Base-by-base conservation (phyloP, 2,329 filamentous ascomycete species). In the Sporothrix globosa region DNA sequence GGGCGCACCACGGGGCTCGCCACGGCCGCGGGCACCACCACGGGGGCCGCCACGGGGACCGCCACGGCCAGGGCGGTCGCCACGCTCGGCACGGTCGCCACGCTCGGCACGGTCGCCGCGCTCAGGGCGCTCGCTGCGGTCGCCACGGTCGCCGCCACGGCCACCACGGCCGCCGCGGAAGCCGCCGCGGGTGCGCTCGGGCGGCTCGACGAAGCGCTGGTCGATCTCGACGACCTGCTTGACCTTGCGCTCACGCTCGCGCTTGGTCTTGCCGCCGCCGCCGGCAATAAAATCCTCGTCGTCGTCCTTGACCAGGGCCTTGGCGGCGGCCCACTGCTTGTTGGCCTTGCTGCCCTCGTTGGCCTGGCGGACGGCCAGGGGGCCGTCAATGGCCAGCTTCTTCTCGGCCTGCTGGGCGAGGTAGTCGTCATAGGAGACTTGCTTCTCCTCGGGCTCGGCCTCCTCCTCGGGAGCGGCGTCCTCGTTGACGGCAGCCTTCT, bases 281-380 rank as follows among this genome's bases (percentile, higher is more conserved):
- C 86, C 89, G 77, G 91, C 83, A 79, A 97, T 91, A 88, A 92
- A 97, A 76, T 91, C 89, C 77, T 93, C 89, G 69, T 87, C 86
- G 14, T 88, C 87, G 24, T 88, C 84, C 81, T 91, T 90, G 79
- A 83, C 80, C 70, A 91, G 83, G 71, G 86, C 79, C 86, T 94
- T 96, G 80, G 93, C 93, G 77, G 87, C 86, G 78, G 91, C 92
- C 92, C 94, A 97, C 88, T 97, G 96, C 88, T 96, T 95, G 86
- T 93, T 90, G 77, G 84, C 80, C 85, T 93, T 92, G 85, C 85
- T 87, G 78, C 94, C 94, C 86, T 97, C 94, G 86, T 98, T 97
- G 82, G 95, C 85, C 85, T 93, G 90, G 84, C 96, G 95, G 79
- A 93, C 86, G 78, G 92, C 87, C 77, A 90, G 86, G 69, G 75